Evolutionary conservation across 352 stramenopile genomes (phyloP).

Genomic region (Aphanomyces astaci): DNA sequence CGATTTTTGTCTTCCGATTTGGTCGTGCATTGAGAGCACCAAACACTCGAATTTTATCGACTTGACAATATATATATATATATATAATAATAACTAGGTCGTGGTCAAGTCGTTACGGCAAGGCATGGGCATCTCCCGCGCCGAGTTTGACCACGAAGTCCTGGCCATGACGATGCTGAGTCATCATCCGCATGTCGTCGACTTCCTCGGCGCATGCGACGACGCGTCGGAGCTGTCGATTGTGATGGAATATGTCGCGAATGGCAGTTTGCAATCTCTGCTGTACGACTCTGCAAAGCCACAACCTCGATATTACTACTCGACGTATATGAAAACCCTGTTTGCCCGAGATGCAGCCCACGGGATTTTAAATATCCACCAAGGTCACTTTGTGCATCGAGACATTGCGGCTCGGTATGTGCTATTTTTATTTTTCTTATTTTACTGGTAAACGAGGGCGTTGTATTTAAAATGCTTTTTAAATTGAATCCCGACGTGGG

Average conservation of each 20-base stretch:
- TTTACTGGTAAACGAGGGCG: too few species aligned
- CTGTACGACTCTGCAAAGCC: slow-evolving; percentile 14
- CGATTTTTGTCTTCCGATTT: too few species aligned
- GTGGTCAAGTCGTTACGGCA: slow-evolving; percentile 55
- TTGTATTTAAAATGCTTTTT: too few species aligned
- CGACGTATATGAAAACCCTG: slow-evolving; percentile 38
- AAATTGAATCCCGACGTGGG: too few species aligned
- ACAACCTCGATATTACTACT: neutral
- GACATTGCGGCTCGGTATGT: slow-evolving; percentile 45
- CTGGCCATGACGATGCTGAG: slow-evolving; percentile 63
- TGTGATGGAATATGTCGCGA: slow-evolving; percentile 59
- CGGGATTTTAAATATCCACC: slow-evolving; percentile 57
- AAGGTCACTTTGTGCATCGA: slow-evolving; percentile 53
- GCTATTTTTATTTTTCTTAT: too few species aligned
- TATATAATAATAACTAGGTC: slow-evolving; percentile 34
- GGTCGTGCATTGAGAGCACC: too few species aligned
- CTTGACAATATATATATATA: too few species aligned
- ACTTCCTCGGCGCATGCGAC: slow-evolving; percentile 43
- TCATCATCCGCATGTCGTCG: slow-evolving; percentile 64
- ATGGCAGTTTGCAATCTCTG: slow-evolving; percentile 53
- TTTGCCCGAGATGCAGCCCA: slow-evolving; percentile 62
- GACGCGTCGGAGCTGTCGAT: slow-evolving; percentile 35
- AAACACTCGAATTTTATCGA: too few species aligned
- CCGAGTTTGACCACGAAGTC: slow-evolving; percentile 58
- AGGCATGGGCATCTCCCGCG: slow-evolving; percentile 40